Evolutionary conservation across 2,329 filamentous ascomycete species (phyloP), one percentile per base, ranked within the genome.

Genomic region (Hortaea sp.): DNA sequence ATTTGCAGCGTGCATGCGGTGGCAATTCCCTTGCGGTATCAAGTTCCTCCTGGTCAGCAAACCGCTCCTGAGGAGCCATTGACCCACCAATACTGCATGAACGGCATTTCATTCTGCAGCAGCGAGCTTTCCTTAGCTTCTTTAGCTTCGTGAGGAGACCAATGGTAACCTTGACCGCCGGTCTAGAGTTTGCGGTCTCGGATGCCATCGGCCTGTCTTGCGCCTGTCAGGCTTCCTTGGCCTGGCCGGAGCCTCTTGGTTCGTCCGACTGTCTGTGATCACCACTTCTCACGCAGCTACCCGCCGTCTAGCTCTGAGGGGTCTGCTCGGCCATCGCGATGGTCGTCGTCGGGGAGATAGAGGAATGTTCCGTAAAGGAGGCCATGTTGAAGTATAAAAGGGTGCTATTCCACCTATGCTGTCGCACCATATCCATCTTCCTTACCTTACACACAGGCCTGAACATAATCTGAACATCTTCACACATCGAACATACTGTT

Each of bases 71-170:
- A 46, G 27, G 39, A 43, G 40, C 38, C 28, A 37, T 48, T 9
- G 53, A 57, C 57, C 57, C 57, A 54, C 57, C 51, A 50, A 49
- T 44, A 35, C 53, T 49, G 57, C 50, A 46, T 45, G 41, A 51
- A 49, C 46, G 47, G 45, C 40, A 47, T 32, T 43, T 48, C 40
- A 46, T 42, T 44, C 50, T 12, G 44, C 45, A 51, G 49, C 49
- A 47, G 53, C 49, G 45, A 45, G 42, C 52, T 43, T 57, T 57
- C 62, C 57, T 59, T 63, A 61, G 51, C 49, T 32, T 45, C 7
- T 39, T 53, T 63, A 63, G 59, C 57, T 59, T 57, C 57, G 34
- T 31, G 37, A 44, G 51, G 58, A 35, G 49, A 51, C 59, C 60
- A 61, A 61, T 61, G 54, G 57, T 7, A 27, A 39, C 20, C 10